phyloP scores from a whole-genome alignment of 495 filamentous ascomycete species.

The Neurospora sp. region DNA sequence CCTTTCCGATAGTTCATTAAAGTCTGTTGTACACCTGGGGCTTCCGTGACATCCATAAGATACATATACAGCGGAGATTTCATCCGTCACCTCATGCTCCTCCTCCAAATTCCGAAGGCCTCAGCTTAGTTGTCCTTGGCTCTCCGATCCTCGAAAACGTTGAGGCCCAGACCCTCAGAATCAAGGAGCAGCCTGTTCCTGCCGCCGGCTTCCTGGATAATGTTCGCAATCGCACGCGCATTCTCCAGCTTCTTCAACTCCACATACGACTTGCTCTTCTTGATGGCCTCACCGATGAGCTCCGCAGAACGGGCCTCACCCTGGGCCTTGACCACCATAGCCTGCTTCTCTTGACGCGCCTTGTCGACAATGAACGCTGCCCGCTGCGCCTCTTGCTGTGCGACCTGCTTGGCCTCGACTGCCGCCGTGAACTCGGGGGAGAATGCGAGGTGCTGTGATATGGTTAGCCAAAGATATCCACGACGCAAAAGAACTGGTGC shows the following conservation, averaged over 20 bases:
- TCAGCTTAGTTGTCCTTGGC: slow-evolving; percentile 29
- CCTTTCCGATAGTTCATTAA: slow-evolving; percentile 1
- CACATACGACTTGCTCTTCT: slow-evolving; percentile 95
- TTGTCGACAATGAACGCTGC: slow-evolving; percentile 98
- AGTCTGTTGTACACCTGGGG: slow-evolving; percentile 10
- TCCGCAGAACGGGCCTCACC: slow-evolving; percentile 98
- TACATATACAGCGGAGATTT: slow-evolving; percentile 40
- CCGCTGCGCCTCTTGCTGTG: slow-evolving; percentile 94
- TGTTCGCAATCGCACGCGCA: slow-evolving; percentile 71
- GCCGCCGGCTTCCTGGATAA: slow-evolving; percentile 75
- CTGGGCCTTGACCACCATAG: slow-evolving; percentile 95
- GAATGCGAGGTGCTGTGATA: slow-evolving; percentile 82
- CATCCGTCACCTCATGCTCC: slow-evolving; percentile 8
- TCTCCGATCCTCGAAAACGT: slow-evolving; percentile 57
- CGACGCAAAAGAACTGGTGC: not conserved
- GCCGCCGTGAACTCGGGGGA: slow-evolving; percentile 98
- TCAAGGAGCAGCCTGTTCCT: slow-evolving; percentile 94
- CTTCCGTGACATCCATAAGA: slow-evolving; percentile 11
- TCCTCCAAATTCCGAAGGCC: not conserved
- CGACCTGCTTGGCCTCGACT: slow-evolving; percentile 98
- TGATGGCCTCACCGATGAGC: slow-evolving; percentile 97
- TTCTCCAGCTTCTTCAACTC: slow-evolving; percentile 97
- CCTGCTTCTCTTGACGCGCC: slow-evolving; percentile 98
- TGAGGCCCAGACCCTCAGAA: slow-evolving; percentile 77
- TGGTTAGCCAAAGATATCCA: slow-evolving; percentile 11